Conservation (phyloP, 2,329 filamentous ascomycete genomes). For the Teratosphaeria epicoccoides region DNA sequence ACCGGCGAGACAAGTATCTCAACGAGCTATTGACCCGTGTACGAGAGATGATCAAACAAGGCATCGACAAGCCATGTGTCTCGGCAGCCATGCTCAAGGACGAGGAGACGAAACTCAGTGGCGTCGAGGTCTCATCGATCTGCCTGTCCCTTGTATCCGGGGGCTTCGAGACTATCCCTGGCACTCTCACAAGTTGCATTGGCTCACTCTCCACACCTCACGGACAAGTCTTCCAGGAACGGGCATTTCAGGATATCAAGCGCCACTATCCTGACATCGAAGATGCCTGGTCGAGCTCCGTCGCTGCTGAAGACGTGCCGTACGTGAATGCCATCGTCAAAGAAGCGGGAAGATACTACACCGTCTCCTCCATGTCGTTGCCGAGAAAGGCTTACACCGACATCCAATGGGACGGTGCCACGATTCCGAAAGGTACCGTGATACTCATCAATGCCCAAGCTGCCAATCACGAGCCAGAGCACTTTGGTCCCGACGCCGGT, state of each 20-base stretch:
- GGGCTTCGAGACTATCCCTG: constrained; percentile 46
- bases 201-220: constrained; percentile 39
- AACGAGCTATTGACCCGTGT: constrained; percentile 41
- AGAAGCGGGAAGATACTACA: constrained; percentile 45
- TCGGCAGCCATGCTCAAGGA: constrained; percentile 43
- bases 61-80: constrained; percentile 45
- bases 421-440: constrained; percentile 44
- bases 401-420: constrained; percentile 41
- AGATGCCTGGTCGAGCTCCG: constrained; percentile 38
- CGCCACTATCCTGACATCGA: constrained; percentile 36
- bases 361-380: constrained; percentile 43
- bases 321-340: constrained; percentile 42
- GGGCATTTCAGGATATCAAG: constrained; percentile 43
- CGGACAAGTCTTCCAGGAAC: constrained; percentile 43
- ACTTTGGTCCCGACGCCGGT: constrained; percentile 38
- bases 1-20: constrained; percentile 40
- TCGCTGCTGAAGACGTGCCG: constrained; percentile 38
- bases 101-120: constrained; percentile 42
- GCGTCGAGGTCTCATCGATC: constrained; percentile 44
- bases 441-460: constrained; percentile 47
- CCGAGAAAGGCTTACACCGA: constrained; percentile 42
- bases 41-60: constrained; percentile 40
- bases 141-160: constrained; percentile 44
- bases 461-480: constrained; percentile 42
- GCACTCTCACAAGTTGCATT: constrained; percentile 42